Evolutionary conservation across 2,329 filamentous ascomycete species (phyloP).

Genomic region (Epichloe festucae): DNA sequence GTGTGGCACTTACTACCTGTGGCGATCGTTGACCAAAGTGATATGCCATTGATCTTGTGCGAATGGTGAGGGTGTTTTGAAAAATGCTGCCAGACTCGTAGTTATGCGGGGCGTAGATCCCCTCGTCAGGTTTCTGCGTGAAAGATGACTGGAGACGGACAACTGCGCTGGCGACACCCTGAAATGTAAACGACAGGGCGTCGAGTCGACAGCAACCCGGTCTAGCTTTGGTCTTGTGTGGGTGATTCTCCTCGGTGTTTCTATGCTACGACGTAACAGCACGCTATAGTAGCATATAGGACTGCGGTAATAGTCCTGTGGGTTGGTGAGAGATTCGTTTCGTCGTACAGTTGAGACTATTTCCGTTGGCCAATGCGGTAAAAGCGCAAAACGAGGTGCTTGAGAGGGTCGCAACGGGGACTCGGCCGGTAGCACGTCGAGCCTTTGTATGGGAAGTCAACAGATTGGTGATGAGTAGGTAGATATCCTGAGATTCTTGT

Average conservation of each 20-base stretch:
- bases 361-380: not conserved
- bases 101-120: not conserved
- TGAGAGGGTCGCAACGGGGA: not conserved
- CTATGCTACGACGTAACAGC: not conserved
- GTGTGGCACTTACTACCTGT: conserved; percentile 2
- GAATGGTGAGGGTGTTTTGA: not conserved
- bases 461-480: not conserved
- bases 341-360: not conserved
- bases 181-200: not conserved
- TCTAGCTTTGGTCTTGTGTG: not conserved
- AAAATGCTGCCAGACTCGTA: not conserved
- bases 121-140: too few species aligned
- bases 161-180: too few species aligned
- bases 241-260: not conserved
- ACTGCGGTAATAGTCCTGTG: not conserved
- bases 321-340: not conserved
- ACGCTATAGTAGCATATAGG: not conserved
- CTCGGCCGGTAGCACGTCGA: not conserved
- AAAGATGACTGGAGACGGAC: too few species aligned
- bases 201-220: not conserved
- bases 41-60: conserved; percentile 2
- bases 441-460: not conserved
- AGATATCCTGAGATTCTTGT: not conserved
- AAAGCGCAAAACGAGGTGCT: not conserved
- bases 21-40: conserved; percentile 1